A percentile compares a stretch with the other conserved stretches of the same genome.
Conservation (phyloP, 108 stramenopile genomes). For the Fistulifera solaris region DNA sequence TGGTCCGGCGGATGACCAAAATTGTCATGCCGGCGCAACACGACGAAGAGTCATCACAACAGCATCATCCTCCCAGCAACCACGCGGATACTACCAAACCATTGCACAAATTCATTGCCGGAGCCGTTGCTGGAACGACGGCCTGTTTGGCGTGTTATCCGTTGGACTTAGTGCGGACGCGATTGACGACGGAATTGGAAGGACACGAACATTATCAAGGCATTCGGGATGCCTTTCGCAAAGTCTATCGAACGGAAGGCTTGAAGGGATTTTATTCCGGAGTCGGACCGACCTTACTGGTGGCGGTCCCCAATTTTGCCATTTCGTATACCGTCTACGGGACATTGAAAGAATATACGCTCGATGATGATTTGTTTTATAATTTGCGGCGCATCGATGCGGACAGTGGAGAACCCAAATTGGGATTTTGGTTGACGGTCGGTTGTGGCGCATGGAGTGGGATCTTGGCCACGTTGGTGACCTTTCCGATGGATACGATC, state of each 20-base stretch:
- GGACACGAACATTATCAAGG: slow-evolving; percentile 74
- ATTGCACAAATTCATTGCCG: slow-evolving; percentile 70
- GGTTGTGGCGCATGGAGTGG: slow-evolving; percentile 79
- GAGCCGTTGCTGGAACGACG: slow-evolving; percentile 70
- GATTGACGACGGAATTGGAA: slow-evolving; percentile 85
- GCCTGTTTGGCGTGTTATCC: slow-evolving; percentile 90
- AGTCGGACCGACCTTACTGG: slow-evolving; percentile 77
- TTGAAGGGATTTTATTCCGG: slow-evolving; percentile 78
- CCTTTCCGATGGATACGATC: slow-evolving; percentile 88
- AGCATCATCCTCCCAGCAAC: background rate
- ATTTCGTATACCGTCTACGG: slow-evolving; percentile 88
- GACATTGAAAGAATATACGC: slow-evolving; percentile 71
- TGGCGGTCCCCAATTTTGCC: slow-evolving; percentile 89
- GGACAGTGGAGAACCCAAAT: slow-evolving; percentile 63
- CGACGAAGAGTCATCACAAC: slow-evolving; percentile 3
- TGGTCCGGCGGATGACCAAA: slow-evolving; percentile 25
- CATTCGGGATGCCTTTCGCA: slow-evolving; percentile 74
- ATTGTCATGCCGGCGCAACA: slow-evolving; percentile 16
- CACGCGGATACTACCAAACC: slow-evolving; percentile 6
- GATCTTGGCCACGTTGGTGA: slow-evolving; percentile 60
- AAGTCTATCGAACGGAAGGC: slow-evolving; percentile 79
- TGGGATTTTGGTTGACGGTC: slow-evolving; percentile 65
- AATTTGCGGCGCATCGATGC: slow-evolving; percentile 77
- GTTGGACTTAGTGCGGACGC: slow-evolving; percentile 84
- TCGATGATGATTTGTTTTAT: slow-evolving; percentile 85